Base-by-base conservation (phyloP, 2,329 filamentous ascomycete species). In the Cercospora sp. region DNA sequence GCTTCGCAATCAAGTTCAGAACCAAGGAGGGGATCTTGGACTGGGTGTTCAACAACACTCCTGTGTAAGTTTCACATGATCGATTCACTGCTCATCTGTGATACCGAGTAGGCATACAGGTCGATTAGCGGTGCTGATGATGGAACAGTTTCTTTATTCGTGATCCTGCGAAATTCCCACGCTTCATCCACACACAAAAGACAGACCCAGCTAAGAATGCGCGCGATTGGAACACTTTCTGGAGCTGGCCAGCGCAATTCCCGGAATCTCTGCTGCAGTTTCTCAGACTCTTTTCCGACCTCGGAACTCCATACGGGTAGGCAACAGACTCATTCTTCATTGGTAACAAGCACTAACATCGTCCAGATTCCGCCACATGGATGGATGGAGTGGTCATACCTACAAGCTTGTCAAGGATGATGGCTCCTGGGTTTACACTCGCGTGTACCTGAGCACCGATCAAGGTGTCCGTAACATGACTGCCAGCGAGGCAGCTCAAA, bases 211-310 rank as follows among this genome's bases (percentile, higher is more conserved):
- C 75, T 18, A 81, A 76, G 1, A 77, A 80, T 59, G 69, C 76
- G 0, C 70, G 75, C 1, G 79, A 81, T 65, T 71, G 75, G 51
- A 77, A 76, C 59, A 81, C 79, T 72, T 80, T 80, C 71, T 82
- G 79, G 79, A 79, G 81, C 63, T 80, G 79, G 70, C 78, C 80
- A 51, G 78, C 76, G 63, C 78, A 80, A 60, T 85, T 85, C 63
- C 83, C 81, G 9, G 84, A 86, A 74, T 79, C 80, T 9, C 79
- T 83, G 5, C 84, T 87, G 71, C 79, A 79, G 2, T 70, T 86
- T 61, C 83, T 87, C 81, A 80, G 82, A 60, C 82, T 85, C 72
- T 85, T 85, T 74, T 81, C 79, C 53, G 82, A 85, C 70, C 82
- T 83, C 60, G 83, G 83, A 8, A 85, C 82, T 1, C 84, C 84